Evolutionary conservation across 2,329 filamentous ascomycete genomes (phyloP).

Genomic region (Myriangium duriaei): DNA sequence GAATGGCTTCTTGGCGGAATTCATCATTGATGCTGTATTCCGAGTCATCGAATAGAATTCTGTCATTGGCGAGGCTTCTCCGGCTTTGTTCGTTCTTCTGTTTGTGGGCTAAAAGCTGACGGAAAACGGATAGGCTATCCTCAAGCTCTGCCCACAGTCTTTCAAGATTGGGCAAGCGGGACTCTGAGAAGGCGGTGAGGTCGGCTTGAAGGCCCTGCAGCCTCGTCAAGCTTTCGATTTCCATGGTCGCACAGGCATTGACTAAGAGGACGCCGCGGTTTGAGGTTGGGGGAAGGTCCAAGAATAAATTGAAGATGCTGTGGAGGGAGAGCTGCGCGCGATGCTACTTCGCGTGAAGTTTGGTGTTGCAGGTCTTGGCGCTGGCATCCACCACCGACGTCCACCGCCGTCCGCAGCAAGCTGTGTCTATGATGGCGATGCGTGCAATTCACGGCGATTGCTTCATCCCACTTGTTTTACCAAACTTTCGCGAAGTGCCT

Average conservation of each 20-base stretch:
- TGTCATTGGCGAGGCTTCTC: constrained; percentile 54
- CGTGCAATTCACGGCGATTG: too few relatives aligned
- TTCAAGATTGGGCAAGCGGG: constrained; percentile 56
- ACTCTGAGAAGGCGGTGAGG: constrained; percentile 62
- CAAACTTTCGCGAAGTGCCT: too few relatives aligned
- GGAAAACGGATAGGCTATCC: constrained; percentile 53
- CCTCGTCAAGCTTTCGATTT: constrained; percentile 58
- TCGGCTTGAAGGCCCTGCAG: constrained; percentile 79
- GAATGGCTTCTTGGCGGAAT: constrained; percentile 70
- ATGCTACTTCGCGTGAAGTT: too few relatives aligned
- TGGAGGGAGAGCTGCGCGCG: too few relatives aligned
- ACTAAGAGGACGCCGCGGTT: too few relatives aligned
- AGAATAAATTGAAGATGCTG: too few relatives aligned
- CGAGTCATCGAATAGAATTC: constrained; percentile 57
- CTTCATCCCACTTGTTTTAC: too few relatives aligned
- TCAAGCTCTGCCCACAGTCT: constrained; percentile 56
- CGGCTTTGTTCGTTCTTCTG: constrained; percentile 64
- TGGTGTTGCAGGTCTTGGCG: too few relatives aligned
- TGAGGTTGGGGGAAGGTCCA: too few relatives aligned
- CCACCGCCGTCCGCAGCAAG: too few relatives aligned
- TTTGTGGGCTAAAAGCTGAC: constrained; percentile 61
- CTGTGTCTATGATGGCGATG: too few relatives aligned
- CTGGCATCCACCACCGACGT: too few relatives aligned
- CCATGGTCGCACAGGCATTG: constrained; percentile 41
- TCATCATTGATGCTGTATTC: constrained; percentile 74